These are phyloP conservation scores for Microcos paniculata DNA, from an alignment of 345 rosid species.

Conservation along the genomic window DNA sequence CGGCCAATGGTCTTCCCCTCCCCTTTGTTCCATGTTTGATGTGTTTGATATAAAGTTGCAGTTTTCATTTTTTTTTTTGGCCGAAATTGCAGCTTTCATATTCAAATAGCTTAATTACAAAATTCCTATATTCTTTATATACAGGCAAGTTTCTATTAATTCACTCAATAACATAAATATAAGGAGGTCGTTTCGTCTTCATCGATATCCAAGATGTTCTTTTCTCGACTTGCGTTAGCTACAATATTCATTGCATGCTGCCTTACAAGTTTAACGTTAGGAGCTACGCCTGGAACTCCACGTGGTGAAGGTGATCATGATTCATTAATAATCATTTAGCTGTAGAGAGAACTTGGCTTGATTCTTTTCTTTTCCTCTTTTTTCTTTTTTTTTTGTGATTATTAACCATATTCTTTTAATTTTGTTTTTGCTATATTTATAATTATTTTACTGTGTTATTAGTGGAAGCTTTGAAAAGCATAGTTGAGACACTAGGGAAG, in stretches of 20 bases:
- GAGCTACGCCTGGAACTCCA: slow-evolving; percentile 27
- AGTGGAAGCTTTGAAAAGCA: slow-evolving; percentile 45
- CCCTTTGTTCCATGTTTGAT: too few species aligned
- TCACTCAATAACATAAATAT: too few species aligned
- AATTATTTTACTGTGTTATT: not conserved
- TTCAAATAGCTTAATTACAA: too few species aligned
- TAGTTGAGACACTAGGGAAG: slow-evolving; percentile 47
- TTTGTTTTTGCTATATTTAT: not conserved
- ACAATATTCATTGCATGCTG: slow-evolving; percentile 16
- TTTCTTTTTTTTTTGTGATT: not conserved
- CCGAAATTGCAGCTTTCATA: too few species aligned
- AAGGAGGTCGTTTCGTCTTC: too few species aligned
- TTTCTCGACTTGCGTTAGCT: slow-evolving; percentile 10
- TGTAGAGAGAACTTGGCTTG: not conserved
- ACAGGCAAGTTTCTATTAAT: too few species aligned
- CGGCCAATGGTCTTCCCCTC: too few species aligned
- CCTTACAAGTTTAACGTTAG: slow-evolving; percentile 23
- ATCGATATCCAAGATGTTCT: not conserved
- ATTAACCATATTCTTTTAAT: not conserved
- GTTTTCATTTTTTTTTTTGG: too few species aligned
- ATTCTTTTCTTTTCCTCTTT: not conserved
- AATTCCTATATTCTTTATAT: too few species aligned
- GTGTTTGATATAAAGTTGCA: too few species aligned
- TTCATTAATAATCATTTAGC: too few species aligned
- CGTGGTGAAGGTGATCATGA: slow-evolving; percentile 30